phyloP scores from a whole-genome alignment of 345 rosid genomes.

The Citrus reticulata region DNA sequence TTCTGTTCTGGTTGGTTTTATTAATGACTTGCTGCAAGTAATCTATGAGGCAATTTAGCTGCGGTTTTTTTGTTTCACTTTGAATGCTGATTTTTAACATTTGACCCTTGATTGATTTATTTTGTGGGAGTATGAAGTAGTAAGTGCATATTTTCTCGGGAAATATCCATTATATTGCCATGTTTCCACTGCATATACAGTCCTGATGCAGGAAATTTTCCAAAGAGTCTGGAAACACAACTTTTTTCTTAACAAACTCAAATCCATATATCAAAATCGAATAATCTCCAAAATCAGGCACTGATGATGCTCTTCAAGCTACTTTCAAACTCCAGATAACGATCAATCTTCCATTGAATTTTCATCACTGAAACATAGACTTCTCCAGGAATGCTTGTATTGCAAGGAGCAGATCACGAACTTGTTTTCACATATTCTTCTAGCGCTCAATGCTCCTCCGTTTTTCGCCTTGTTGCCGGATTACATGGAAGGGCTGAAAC shows the following conservation, averaged over 20 bases:
- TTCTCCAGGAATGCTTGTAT: constrained; percentile 70
- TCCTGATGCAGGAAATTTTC: constrained; percentile 53
- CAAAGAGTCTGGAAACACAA: constrained; percentile 39
- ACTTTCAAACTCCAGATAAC: constrained; percentile 52
- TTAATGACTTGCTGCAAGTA: neutral
- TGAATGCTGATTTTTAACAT: too few relatives aligned
- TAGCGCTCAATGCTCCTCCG: constrained; percentile 18
- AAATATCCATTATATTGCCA: too few relatives aligned
- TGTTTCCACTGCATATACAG: too few relatives aligned
- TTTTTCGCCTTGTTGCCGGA: constrained; percentile 53
- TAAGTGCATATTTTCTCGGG: too few relatives aligned
- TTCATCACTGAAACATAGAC: constrained; percentile 56
- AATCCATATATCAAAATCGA: constrained; percentile 65
- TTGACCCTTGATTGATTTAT: too few relatives aligned
- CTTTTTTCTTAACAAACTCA: constrained; percentile 48
- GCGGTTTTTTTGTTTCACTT: neutral
- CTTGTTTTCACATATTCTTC: constrained; percentile 38
- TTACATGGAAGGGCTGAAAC: constrained; percentile 50
- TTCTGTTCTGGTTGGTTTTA: neutral
- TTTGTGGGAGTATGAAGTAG: too few relatives aligned
- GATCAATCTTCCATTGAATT: constrained; percentile 15
- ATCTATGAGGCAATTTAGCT: neutral
- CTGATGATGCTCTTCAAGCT: constrained; percentile 48
- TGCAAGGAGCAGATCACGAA: constrained; percentile 25
- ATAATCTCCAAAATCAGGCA: constrained; percentile 42